phyloP scores from a whole-genome alignment of 768 basidiomycete species.

The Omphalotus guepiniiformis region DNA sequence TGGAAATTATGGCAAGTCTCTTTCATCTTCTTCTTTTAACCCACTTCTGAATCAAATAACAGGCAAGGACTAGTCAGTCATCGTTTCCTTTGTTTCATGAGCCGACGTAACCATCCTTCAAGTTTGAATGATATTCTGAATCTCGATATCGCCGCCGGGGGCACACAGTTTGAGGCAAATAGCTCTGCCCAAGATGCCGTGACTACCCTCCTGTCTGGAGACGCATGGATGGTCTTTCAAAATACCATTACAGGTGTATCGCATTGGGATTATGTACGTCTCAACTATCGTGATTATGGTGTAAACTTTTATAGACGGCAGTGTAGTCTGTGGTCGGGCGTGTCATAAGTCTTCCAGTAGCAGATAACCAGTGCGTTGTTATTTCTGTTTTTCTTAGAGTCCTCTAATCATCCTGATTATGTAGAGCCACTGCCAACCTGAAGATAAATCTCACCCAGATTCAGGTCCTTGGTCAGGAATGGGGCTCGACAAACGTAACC shows the following conservation, averaged over 20 bases:
- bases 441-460: conserved; percentile 39
- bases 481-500: conserved; percentile 28
- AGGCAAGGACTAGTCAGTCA: too few species aligned
- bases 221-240: conserved; percentile 66
- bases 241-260: conserved; percentile 52
- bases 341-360: conserved; percentile 63
- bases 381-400: not conserved
- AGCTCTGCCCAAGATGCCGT: conserved; percentile 42
- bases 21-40: too few species aligned
- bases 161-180: conserved; percentile 52
- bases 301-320: too few species aligned
- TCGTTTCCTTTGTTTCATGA: too few species aligned
- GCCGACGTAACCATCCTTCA: too few species aligned
- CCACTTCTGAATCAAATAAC: too few species aligned
- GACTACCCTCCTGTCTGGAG: conserved; percentile 50
- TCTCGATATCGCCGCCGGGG: conserved; percentile 56
- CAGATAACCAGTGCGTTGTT: conserved; percentile 36
- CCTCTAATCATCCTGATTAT: not conserved
- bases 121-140: conserved; percentile 61
- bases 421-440: conserved; percentile 39
- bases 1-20: conserved; percentile 62
- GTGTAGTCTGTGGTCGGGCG: conserved; percentile 65
- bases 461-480: conserved; percentile 32
- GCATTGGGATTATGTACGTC: conserved; percentile 71
- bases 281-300: conserved; percentile 1